Base-by-base conservation (phyloP, 805 yeast species). In the Pichia kluyveri region DNA sequence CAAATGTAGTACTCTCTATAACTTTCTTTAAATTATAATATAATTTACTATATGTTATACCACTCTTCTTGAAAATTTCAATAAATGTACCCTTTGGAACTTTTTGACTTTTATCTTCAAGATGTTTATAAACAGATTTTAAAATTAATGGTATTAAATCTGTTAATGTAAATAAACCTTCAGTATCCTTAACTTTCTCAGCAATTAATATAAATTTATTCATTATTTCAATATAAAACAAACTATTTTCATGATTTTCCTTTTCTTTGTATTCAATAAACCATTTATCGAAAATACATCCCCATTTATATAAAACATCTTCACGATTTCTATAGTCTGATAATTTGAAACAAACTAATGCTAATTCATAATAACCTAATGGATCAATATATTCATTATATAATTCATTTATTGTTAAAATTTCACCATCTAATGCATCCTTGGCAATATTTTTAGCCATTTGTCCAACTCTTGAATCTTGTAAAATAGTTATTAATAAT, bases 331-430 rank as follows among this genome's bases (percentile, higher is more conserved):
- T 79, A 64, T 83, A 83, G 60, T 91, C 96, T 3, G 97, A 82
- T 14, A 84, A 77, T 60, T 86, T 85, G 71, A 85, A 86, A 15
- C 89, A 81, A 39, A 79, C 66, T 50, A 90, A 71, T 52, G 95
- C 84, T 44, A 91, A 71, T 56, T 86, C 96, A 64, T 82, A 81
- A 60, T 90, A 91, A 8, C 91, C 91, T 51, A 90, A 69, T 26
- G 95, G 96, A 57, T 85, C 90, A 12, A 96, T 87, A 65, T 75
- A 91, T 53, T 79, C 83, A 67, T 93, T 91, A 70, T 81, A 91
- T 46, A 93, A 69, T 49, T 85, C 93, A 57, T 85, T 82, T 32
- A 89, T 79, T 5, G 83, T 75, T 56, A 83, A 68, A 34, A 93
- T 78, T 59, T 76, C 75, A 38, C 73, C 77, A 60, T 86, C 78